Percentiles rank a stretch among this genome's conserved stretches.
Evolutionary conservation across 2,329 filamentous ascomycete genomes (phyloP).

Genomic region (Mariannaea elegans): DNA sequence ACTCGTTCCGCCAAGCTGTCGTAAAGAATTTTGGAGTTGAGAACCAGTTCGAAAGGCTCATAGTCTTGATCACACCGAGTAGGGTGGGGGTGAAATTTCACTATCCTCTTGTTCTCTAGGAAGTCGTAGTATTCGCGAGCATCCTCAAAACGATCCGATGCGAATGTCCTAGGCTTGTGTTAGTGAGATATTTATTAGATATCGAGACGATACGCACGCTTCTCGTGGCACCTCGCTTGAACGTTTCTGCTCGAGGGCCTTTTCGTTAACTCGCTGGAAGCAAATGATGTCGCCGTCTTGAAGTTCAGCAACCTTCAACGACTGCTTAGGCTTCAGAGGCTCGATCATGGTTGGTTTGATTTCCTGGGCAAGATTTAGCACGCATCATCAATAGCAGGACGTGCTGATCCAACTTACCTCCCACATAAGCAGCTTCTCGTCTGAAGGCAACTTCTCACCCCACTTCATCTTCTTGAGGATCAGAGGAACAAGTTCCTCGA

Average conservation of each 20-base stretch:
- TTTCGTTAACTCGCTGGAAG: slow-evolving; percentile 76
- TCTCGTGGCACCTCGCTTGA: slow-evolving; percentile 45
- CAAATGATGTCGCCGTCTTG: slow-evolving; percentile 98
- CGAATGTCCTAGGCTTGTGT: slow-evolving; percentile 28
- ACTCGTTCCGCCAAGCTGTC: slow-evolving; percentile 87
- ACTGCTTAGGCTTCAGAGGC: slow-evolving; percentile 88
- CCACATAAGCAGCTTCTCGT: slow-evolving; percentile 75
- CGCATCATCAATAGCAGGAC: neutral
- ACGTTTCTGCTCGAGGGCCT: slow-evolving; percentile 50
- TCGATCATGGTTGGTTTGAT: slow-evolving; percentile 99
- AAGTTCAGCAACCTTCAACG: slow-evolving; percentile 89
- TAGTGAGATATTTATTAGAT: neutral
- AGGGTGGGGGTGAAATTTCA: slow-evolving; percentile 79
- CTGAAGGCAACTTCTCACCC: slow-evolving; percentile 74
- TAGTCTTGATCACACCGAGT: slow-evolving; percentile 65
- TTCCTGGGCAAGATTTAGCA: slow-evolving; percentile 61
- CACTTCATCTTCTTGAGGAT: slow-evolving; percentile 89
- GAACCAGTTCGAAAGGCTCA: slow-evolving; percentile 75
- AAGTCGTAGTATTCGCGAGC: slow-evolving; percentile 93
- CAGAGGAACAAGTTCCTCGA: slow-evolving; percentile 80
- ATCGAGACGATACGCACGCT: slow-evolving; percentile 36
- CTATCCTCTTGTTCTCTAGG: slow-evolving; percentile 81
- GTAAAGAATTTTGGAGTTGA: slow-evolving; percentile 91
- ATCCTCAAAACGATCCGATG: slow-evolving; percentile 69
- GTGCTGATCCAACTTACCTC: slow-evolving; percentile 62